Evolutionary conservation across 495 filamentous ascomycete species (phyloP), one percentile per base, ranked within the genome.

Genomic region (Hyaloscypha hepaticicola): DNA sequence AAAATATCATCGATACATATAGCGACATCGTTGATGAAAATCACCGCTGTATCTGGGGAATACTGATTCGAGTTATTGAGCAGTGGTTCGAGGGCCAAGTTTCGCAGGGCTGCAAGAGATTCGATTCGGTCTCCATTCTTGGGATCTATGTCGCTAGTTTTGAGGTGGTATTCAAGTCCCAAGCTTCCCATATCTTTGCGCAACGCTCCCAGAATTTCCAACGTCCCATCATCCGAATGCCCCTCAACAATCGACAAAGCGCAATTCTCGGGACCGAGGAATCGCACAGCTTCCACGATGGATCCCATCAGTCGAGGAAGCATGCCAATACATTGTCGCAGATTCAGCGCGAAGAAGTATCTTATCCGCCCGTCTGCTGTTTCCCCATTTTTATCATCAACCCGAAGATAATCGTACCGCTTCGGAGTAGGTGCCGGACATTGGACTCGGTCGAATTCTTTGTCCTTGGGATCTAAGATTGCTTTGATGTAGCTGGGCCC

Each of bases 1-100:
- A 84, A 76, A 25, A 84, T 77, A 70, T 85, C 82, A 45, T 84
- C 78, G n/a, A 72, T 59, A 67, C 82, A 85, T 22, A 76, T 57
- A 38, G 75, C 75, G 19, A 85, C 76, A 61, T 83, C 81, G 63
- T 83, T 81, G 55, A 81, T 26, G 72, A 83, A 84, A 38, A 83
- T 67, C 14, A 84, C 69, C 0, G 78, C 77, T 8, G 80, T 72
- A 59, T 78, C 65, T 29, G 25, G 48, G 29, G 58, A 53, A 57
- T 61, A 61, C 14, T 34, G 61, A 55, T 55, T 33, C 9, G 55
- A n/a, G 26, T 63, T 11, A 19, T 73, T 63, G 21, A 72, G 19
- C 19, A 80, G 66, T 11, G 80, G 81, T 26, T 75, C 58, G 1
- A 85, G 67, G 4, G 78, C 80, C 45, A 73, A 67, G 55, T 82